Base-by-base conservation (phyloP, 208 protist genomes). In the Jaenimonas drosophilae region DNA sequence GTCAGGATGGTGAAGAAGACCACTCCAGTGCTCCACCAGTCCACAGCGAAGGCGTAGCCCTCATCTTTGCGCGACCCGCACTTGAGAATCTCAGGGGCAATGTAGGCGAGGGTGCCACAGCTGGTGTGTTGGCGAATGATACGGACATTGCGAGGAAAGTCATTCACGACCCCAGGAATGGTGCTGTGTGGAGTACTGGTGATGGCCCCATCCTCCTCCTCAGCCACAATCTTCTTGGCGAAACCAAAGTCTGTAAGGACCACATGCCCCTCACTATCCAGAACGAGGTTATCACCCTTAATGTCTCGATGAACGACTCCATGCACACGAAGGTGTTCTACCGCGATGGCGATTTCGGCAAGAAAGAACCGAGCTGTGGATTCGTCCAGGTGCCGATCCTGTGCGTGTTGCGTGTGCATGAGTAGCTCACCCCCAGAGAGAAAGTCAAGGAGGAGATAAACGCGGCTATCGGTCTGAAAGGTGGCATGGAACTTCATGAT, bases 381-480 rank as follows among this genome's bases (percentile, higher is more conserved):
- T 39, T 85, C 68, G 31, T 75, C 57, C 36, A 83, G 76, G 58
- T 67, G 72, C 44, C 64, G 53, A 17, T 60, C 37, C n/a, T 54
- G 52, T 16, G 71, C 61, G 34, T 40, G 39, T 45, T 94, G 64
- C 4, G 94, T 75, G 70, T 96, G 92, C 46, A 71, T 72, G 40
- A 96, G 91, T n/a, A 98, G 70, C 53, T 97, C 92, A 25, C 92
- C 91, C 5, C 94, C 94, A 3, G 91, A 70, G 1, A 96, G 64
- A 52, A 88, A 97, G 56, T 97, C 91, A 5, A 97, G 63, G 17
- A 96, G 41, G 31, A 96, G 46, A 60, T 94, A 96, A 2, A 94
- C 61, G 36, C 87, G 70, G 12, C 64, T 65, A 44, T 85, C 77
- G 6, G 82, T 90, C 46, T 90, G 82, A 61, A 95, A 96, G 32